Evolutionary conservation across 225 moss, liverwort and hornwort species (phyloP).

Genomic region (Physcomitrellopsis africana): DNA sequence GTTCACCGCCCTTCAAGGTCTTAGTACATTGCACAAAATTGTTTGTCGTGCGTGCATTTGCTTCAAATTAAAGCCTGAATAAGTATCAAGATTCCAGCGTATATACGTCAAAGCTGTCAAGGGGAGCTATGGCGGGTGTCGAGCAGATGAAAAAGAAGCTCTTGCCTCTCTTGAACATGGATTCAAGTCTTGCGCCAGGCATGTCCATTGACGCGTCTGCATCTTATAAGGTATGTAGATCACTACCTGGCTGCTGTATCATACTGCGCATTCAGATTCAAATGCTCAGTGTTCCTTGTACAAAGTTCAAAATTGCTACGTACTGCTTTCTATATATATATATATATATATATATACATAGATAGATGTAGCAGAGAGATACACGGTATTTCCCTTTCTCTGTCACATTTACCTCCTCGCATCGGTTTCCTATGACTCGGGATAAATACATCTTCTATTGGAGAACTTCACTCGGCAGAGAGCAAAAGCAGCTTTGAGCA

Average conservation of each 20-base stretch:
- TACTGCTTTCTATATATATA: not conserved
- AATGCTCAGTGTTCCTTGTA: not conserved
- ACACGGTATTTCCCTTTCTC: not conserved
- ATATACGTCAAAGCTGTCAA: constrained; percentile 22
- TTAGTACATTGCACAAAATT: not conserved
- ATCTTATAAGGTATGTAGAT: constrained; percentile 83
- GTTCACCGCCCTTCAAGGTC: not conserved
- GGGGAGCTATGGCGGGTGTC: constrained; percentile 81
- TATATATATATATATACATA: not conserved
- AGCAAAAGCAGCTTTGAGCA: not conserved
- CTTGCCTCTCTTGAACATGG: constrained; percentile 81
- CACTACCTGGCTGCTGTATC: not conserved
- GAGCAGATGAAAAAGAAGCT: constrained; percentile 99
- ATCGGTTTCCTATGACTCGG: not conserved
- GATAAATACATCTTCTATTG: constrained; percentile 2
- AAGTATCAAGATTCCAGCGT: not conserved
- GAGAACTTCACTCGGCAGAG: not conserved
- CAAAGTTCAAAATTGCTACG: constrained; percentile 3
- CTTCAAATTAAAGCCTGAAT: not conserved
- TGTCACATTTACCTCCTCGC: not conserved
- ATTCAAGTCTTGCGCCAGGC: constrained; percentile 73
- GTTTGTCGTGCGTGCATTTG: not conserved
- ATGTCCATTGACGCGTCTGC: constrained; percentile 98
- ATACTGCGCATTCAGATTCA: constrained; percentile 8
- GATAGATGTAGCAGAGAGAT: not conserved